Conservation (phyloP, 1,284 basidiomycete species). For the Ceratobasidium sp. region DNA sequence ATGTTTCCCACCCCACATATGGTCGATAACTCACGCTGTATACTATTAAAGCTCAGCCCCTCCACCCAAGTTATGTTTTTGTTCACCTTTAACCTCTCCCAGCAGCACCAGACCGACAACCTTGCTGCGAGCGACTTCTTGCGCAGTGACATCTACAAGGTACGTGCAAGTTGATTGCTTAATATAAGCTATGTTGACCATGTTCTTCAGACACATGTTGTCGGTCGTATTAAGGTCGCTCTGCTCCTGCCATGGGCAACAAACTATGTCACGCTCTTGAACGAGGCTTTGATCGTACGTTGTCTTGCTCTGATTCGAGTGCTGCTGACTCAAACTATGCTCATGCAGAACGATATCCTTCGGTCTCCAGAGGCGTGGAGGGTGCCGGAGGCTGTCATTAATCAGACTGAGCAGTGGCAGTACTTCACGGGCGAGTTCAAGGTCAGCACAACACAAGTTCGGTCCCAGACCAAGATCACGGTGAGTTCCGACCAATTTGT, state of each 20-base stretch:
- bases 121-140: not conserved
- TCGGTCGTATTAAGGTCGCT: not conserved
- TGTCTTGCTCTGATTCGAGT: not conserved
- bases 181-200: not conserved
- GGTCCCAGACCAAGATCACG: not conserved
- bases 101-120: not conserved
- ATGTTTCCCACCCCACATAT: not conserved
- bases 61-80: not conserved
- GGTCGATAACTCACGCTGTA: not conserved
- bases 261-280: not conserved
- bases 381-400: not conserved
- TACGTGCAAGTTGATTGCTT: not conserved
- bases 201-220: not conserved
- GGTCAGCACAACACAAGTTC: not conserved
- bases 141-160: not conserved
- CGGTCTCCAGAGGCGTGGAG: not conserved
- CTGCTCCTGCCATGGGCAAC: not conserved
- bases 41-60: not conserved
- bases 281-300: not conserved
- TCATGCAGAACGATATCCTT: not conserved
- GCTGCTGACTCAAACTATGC: not conserved
- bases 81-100: not conserved
- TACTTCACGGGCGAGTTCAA: not conserved
- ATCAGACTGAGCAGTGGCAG: not conserved
- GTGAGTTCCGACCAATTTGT: not conserved